Percentiles rank a stretch among this genome's conserved stretches.
Evolutionary conservation across 768 basidiomycete genomes (phyloP).

Genomic region (Tulasnella sp.): DNA sequence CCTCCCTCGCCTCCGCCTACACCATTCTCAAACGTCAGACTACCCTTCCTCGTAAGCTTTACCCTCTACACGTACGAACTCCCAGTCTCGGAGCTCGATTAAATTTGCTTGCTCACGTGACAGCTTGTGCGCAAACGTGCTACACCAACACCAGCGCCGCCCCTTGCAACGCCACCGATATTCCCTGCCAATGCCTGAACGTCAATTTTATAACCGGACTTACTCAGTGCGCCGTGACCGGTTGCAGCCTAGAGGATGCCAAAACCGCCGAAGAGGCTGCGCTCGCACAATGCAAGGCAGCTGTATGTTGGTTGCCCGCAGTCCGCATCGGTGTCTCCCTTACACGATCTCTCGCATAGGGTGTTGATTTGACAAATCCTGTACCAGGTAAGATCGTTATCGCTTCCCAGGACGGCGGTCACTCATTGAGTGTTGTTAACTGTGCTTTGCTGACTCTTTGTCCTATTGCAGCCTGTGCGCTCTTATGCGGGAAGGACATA

Average conservation of each 20-base stretch:
- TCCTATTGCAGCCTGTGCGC: background rate
- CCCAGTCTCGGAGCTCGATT: too few relatives aligned
- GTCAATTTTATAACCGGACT: background rate
- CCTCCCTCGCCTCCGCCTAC: background rate
- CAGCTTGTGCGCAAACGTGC: background rate
- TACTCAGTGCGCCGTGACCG: background rate
- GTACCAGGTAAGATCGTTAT: background rate
- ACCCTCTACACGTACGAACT: background rate
- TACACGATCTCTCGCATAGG: background rate
- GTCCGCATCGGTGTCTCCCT: too few relatives aligned
- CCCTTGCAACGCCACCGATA: background rate
- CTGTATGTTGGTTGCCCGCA: too few relatives aligned
- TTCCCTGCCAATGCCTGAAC: background rate
- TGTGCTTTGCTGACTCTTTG: background rate
- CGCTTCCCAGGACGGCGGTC: background rate
- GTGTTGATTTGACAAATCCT: background rate
- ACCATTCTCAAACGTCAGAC: background rate
- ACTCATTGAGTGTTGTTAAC: background rate
- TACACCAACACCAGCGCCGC: background rate
- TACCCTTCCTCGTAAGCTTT: background rate
- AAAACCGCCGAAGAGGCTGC: background rate
- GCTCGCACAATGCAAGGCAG: background rate
- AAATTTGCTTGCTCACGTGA: background rate
- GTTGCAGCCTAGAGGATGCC: background rate
- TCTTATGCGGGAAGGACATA: background rate